These are phyloP conservation scores for Fusarium denticulatum DNA, from an alignment of 2,329 filamentous ascomycete genomes.

Conservation along the genomic window DNA sequence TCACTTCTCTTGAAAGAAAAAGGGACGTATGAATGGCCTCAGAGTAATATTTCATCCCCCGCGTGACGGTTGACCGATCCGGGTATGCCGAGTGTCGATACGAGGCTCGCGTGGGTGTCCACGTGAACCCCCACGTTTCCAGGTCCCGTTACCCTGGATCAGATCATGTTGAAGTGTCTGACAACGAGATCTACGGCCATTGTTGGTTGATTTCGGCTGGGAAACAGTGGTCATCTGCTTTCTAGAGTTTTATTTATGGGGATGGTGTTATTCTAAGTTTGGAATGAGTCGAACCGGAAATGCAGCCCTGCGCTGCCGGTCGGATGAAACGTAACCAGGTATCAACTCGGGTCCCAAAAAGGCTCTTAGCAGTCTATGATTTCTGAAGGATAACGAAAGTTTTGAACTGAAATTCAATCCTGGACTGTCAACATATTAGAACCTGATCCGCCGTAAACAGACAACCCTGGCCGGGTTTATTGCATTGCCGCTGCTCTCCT, in stretches of 20 bases:
- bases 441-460: too few species aligned
- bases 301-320: not conserved
- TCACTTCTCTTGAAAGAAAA: not conserved
- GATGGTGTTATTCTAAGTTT: not conserved
- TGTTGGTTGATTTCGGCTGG: not conserved
- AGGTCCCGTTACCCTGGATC: conserved; percentile 1
- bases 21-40: rapidly evolving
- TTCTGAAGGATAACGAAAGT: too few species aligned
- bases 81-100: conserved; percentile 9
- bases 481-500: not conserved
- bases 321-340: too few species aligned
- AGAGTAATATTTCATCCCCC: conserved; percentile 9
- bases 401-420: too few species aligned
- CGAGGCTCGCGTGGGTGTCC: not conserved
- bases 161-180: conserved; percentile 10
- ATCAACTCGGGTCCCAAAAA: rapidly evolving
- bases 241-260: not conserved
- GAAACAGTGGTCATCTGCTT: not conserved
- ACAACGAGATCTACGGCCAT: not conserved
- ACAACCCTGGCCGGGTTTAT: not conserved
- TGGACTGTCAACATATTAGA: too few species aligned
- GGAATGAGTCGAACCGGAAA: not conserved
- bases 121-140: conserved; percentile 21
- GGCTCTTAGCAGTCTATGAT: too few species aligned
- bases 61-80: not conserved